Percentiles rank a stretch among this genome's conserved stretches.
These are phyloP conservation scores for Lotus japonicus DNA, from an alignment of 306 rosid genomes.

Conservation along the genomic window DNA sequence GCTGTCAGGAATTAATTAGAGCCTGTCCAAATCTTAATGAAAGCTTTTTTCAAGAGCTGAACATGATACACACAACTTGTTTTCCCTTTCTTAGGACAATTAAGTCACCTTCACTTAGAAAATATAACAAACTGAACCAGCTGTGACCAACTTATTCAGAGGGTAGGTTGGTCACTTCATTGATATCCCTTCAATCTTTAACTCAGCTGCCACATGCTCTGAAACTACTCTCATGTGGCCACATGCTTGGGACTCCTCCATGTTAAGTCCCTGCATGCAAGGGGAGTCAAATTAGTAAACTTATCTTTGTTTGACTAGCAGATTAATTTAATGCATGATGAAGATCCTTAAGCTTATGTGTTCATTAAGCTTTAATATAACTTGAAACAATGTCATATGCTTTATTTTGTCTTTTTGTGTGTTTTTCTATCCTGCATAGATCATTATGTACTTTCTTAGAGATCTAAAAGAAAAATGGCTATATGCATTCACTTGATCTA, in stretches of 20 bases:
- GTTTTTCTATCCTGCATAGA: slow-evolving; percentile 22
- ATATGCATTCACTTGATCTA: slow-evolving; percentile 9
- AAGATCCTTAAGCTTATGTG: slow-evolving; percentile 28
- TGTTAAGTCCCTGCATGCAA: slow-evolving; percentile 60
- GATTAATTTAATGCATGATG: slow-evolving; percentile 10
- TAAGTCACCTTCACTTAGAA: slow-evolving; percentile 28
- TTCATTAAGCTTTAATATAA: slow-evolving; percentile 14
- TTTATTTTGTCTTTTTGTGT: slow-evolving; percentile 17
- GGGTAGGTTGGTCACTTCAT: slow-evolving; percentile 43
- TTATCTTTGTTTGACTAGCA: slow-evolving; percentile 49
- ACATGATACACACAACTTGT: slow-evolving; percentile 48
- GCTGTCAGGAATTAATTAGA: slow-evolving; percentile 77
- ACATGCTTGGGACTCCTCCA: slow-evolving; percentile 78
- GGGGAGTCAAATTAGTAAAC: slow-evolving; percentile 49
- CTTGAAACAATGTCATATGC: slow-evolving; percentile 18
- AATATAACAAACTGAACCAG: slow-evolving; percentile 28
- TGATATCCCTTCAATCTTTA: slow-evolving; percentile 27
- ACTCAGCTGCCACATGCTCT: slow-evolving; percentile 68
- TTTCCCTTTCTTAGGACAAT: slow-evolving; percentile 28
- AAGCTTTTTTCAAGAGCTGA: slow-evolving; percentile 50
- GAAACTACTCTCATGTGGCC: slow-evolving; percentile 84
- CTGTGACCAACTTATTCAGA: slow-evolving; percentile 28
- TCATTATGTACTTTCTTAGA: background rate
- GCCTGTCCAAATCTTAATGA: slow-evolving; percentile 62
- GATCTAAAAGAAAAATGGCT: slow-evolving; percentile 7